These are phyloP conservation scores for Blastocystis sp. DNA, from an alignment of 352 stramenopile genomes.

Conservation along the genomic window DNA sequence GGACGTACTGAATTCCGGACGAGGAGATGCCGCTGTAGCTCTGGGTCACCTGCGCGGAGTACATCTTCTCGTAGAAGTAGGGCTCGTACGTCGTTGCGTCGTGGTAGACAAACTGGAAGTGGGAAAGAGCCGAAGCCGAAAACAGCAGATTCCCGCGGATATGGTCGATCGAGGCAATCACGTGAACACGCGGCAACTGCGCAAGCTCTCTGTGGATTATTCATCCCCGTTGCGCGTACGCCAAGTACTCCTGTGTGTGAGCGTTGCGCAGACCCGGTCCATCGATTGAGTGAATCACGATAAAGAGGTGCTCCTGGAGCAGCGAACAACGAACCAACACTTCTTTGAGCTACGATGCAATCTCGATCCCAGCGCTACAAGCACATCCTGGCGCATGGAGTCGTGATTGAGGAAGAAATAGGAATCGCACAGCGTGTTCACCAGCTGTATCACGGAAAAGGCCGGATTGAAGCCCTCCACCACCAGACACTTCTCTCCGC, in stretches of 20 bases:
- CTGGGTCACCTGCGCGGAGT: slow-evolving; percentile 7
- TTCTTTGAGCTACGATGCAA: not conserved
- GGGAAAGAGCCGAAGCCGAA: not conserved
- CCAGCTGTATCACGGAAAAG: not conserved
- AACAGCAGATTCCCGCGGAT: slow-evolving; percentile 47
- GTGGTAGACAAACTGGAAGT: slow-evolving; percentile 42
- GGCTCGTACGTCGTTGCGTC: slow-evolving; percentile 54
- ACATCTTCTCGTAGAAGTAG: slow-evolving; percentile 57
- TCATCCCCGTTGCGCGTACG: not conserved
- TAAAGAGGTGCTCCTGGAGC: not conserved
- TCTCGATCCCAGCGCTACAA: not conserved
- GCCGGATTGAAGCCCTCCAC: slow-evolving; percentile 37
- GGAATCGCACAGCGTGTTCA: not conserved
- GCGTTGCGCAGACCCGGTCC: not conserved
- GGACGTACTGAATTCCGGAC: slow-evolving; percentile 18
- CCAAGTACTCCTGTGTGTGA: not conserved
- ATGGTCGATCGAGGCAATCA: slow-evolving; percentile 54
- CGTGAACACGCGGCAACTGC: not conserved
- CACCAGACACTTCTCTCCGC: not conserved
- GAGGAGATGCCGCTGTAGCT: not conserved
- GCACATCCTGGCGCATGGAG: not conserved
- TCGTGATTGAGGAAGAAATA: slow-evolving; percentile 1
- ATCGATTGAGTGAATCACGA: slow-evolving; percentile 46
- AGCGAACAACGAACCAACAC: slow-evolving; percentile 16
- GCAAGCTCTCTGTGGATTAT: slow-evolving; percentile 1